These are phyloP conservation scores for Moesziomyces aphidis DNA, from an alignment of 1,284 basidiomycete genomes.

Conservation along the genomic window DNA sequence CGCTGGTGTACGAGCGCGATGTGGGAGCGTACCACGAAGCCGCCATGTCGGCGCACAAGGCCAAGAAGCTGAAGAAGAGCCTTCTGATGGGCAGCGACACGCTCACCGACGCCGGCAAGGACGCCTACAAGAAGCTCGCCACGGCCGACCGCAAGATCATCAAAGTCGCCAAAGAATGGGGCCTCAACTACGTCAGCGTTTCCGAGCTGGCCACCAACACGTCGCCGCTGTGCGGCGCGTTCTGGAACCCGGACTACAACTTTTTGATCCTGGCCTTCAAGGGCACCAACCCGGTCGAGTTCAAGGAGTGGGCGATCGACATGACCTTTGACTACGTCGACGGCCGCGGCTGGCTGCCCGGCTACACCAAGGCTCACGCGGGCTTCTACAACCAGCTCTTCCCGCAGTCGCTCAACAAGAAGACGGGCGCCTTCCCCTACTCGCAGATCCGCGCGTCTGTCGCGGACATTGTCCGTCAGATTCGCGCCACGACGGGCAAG, in stretches of 20 bases:
- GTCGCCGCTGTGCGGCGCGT: constrained; percentile 44
- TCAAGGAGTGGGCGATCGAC: constrained; percentile 68
- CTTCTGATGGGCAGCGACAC: constrained; percentile 5
- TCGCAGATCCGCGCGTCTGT: constrained; percentile 34
- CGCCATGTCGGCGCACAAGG: constrained; percentile 5
- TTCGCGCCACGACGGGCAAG: constrained; percentile 14
- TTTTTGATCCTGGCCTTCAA: constrained; percentile 52
- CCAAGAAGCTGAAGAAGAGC: constrained; percentile 20
- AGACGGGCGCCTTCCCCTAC: constrained; percentile 36
- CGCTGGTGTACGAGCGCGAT: constrained; percentile 49
- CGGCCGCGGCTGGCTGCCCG: constrained; percentile 43
- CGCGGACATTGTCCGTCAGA: constrained; percentile 30
- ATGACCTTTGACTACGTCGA: constrained; percentile 57
- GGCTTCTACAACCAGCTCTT: constrained; percentile 54
- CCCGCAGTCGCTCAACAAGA: constrained; percentile 30
- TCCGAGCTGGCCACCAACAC: constrained; percentile 49
- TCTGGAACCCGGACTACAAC: constrained; percentile 42
- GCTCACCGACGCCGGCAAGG: constrained; percentile 25
- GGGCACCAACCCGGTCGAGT: constrained; percentile 68
- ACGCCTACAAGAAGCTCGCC: constrained; percentile 19
- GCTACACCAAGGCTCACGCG: constrained; percentile 41
- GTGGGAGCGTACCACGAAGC: constrained; percentile 19
- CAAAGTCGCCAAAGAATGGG: constrained; percentile 41
- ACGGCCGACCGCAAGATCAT: constrained; percentile 36
- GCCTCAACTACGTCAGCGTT: constrained; percentile 44